phyloP scores from a whole-genome alignment of 23 red algal species.

The Pyropia yezoensis region DNA sequence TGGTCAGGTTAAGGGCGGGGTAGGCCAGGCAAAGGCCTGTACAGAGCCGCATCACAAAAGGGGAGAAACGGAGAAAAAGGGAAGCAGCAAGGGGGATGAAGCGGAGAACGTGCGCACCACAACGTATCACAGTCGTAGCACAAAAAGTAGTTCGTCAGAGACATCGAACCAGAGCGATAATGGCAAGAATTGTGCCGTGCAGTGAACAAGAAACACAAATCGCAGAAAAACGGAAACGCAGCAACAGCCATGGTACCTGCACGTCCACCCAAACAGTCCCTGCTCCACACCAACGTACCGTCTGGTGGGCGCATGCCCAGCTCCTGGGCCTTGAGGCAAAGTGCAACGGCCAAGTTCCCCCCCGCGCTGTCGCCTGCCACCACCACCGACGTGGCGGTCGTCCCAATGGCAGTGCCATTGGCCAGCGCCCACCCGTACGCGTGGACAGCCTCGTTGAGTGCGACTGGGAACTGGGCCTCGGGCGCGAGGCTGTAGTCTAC shows the following conservation, averaged over 20 bases:
- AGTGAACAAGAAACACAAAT: neutral
- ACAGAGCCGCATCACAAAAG: too few species aligned
- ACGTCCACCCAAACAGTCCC: neutral
- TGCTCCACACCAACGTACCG: constrained; percentile 5
- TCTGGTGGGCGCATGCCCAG: constrained; percentile 61
- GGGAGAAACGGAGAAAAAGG: too few species aligned
- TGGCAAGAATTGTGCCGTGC: too few species aligned
- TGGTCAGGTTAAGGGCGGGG: constrained; percentile 68
- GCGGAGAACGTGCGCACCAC: too few species aligned
- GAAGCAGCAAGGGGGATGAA: neutral
- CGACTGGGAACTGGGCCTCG: constrained; percentile 65
- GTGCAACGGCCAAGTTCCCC: constrained; percentile 77
- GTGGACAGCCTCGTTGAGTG: constrained; percentile 51
- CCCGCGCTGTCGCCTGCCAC: constrained; percentile 84
- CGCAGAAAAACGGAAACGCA: neutral
- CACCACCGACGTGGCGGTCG: constrained; percentile 56
- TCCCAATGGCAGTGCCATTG: constrained; percentile 35
- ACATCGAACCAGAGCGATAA: too few species aligned
- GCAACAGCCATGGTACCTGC: neutral
- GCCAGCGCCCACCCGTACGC: constrained; percentile 71
- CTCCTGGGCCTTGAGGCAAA: constrained; percentile 28
- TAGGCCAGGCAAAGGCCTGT: constrained; percentile 58
- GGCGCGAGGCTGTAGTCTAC: constrained; percentile 92
- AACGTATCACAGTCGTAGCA: too few species aligned
- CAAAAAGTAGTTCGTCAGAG: too few species aligned